These are phyloP conservation scores for Serpula lacrymans DNA, from an alignment of 768 basidiomycete species.

Conservation along the genomic window DNA sequence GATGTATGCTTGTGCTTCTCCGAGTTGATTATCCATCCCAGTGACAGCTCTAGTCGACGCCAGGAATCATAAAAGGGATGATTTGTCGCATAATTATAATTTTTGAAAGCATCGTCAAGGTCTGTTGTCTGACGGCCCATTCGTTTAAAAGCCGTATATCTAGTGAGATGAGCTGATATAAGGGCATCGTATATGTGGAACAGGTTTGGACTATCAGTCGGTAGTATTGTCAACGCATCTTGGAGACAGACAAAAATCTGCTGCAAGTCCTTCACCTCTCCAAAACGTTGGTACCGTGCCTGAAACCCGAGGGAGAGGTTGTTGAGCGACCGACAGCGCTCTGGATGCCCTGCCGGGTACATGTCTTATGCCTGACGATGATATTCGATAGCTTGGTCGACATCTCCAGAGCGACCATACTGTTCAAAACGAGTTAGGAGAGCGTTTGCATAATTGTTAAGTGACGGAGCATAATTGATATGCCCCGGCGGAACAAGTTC, in stretches of 20 bases:
- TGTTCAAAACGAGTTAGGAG: conserved; percentile 12
- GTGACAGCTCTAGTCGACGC: too few relatives aligned
- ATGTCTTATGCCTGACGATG: conserved; percentile 9
- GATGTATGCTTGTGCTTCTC: neutral
- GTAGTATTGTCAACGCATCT: too few relatives aligned
- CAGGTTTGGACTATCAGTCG: too few relatives aligned
- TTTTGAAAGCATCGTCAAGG: too few relatives aligned
- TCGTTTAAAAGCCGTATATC: too few relatives aligned
- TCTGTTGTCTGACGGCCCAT: too few relatives aligned
- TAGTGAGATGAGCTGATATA: too few relatives aligned
- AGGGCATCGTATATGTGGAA: too few relatives aligned
- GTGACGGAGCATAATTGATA: neutral
- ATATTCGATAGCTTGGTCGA: conserved; percentile 5
- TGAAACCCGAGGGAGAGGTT: conserved; percentile 11
- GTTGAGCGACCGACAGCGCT: conserved; percentile 9
- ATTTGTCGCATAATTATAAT: too few relatives aligned
- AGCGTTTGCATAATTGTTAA: conserved; percentile 12
- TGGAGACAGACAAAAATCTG: too few relatives aligned
- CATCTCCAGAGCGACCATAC: conserved; percentile 5
- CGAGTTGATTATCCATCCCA: neutral
- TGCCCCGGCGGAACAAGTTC: conserved; percentile 3
- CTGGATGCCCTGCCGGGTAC: conserved; percentile 8
- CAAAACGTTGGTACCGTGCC: conserved; percentile 4
- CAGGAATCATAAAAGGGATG: too few relatives aligned
- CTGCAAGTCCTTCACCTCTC: conserved; percentile 8